Evolutionary conservation across 768 basidiomycete genomes (phyloP), one percentile per base, ranked within the genome.

Genomic region (Tricholoma furcatifolium): DNA sequence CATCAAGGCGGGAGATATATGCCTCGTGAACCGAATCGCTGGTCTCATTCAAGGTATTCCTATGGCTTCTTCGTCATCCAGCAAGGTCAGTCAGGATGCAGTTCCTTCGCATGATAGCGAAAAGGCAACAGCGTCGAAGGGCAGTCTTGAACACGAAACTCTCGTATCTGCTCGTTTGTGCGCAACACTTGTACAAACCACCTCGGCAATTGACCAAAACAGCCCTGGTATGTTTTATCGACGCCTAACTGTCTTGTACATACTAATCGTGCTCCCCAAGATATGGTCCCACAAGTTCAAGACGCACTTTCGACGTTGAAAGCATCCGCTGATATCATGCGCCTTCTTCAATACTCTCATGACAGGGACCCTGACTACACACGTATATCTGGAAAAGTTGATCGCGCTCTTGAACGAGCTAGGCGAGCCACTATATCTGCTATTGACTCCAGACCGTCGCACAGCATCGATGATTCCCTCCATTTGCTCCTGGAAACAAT

Each of bases 391-490:
- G 74, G 71, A 18, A 89, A 87, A 64, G 67, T 85, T 12, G 78
- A 81, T 46, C 76, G 85, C 21, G 79, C 83, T 0, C 55, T 89
- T 10, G 87, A 88, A 62, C 72, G 81, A 46, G 59, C 84, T 12
- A 74, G 85, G 17, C 75, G 84, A 47, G 67, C 71, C n/a, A 70
- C 71, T 11, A 59, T 81, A 31, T 80, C 76, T 42, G 56, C 74
- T 17, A 47, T 87, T 15, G 85, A 85, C 36, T 45, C 57, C 35
- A 24, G 31, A 6, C 32, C 34, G 34, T 36, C 50, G 47, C 31
- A 35, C 35, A 53, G 56, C 41, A 49, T 44, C 41, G 44, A 50
- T 20, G 54, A 57, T 18, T 14, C 43, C 23, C 50, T 69, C 11
- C 60, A 54, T 14, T 51, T 57, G 1, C 54, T 84, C 11, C 58